Percentiles rank a stretch among this genome's conserved stretches.
These are phyloP conservation scores for Clausena lansium DNA, from an alignment of 345 rosid genomes.

Conservation along the genomic window DNA sequence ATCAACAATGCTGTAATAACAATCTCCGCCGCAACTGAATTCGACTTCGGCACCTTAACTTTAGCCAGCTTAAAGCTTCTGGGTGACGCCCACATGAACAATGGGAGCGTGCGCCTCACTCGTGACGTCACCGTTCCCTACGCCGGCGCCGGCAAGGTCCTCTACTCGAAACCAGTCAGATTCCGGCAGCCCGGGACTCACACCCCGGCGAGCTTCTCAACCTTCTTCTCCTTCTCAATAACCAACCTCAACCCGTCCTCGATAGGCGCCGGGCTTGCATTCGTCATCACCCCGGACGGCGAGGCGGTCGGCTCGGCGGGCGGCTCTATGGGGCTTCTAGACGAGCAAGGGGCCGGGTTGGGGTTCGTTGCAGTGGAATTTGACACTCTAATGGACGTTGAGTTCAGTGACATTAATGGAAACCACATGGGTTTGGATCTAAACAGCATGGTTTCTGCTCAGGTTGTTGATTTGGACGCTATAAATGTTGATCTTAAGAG, in stretches of 20 bases:
- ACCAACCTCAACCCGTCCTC: constrained; percentile 80
- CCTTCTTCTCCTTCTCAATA: constrained; percentile 84
- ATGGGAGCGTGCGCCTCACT: constrained; percentile 79
- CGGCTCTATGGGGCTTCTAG: constrained; percentile 68
- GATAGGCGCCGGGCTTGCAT: constrained; percentile 93
- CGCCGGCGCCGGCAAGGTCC: constrained; percentile 75
- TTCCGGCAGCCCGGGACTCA: constrained; percentile 59
- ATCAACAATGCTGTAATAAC: constrained; percentile 20
- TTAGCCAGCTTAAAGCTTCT: constrained; percentile 69
- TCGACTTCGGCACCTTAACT: constrained; percentile 81
- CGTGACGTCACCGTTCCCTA: constrained; percentile 80
- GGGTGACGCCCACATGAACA: constrained; percentile 87
- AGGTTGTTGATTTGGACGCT: constrained; percentile 62
- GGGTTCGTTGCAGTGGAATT: constrained; percentile 91
- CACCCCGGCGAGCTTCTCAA: constrained; percentile 65
- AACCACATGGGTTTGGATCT: constrained; percentile 97
- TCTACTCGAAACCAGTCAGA: constrained; percentile 71
- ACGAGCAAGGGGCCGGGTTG: constrained; percentile 32
- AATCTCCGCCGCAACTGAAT: constrained; percentile 40
- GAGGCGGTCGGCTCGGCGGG: constrained; percentile 75
- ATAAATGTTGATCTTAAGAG: constrained; percentile 83
- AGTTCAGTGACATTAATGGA: constrained; percentile 80
- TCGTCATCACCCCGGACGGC: constrained; percentile 66
- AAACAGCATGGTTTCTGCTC: constrained; percentile 67
- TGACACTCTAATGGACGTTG: constrained; percentile 90